These are phyloP conservation scores for Salvia miltiorrhiza DNA, from an alignment of 257 asterid species.

Conservation along the genomic window DNA sequence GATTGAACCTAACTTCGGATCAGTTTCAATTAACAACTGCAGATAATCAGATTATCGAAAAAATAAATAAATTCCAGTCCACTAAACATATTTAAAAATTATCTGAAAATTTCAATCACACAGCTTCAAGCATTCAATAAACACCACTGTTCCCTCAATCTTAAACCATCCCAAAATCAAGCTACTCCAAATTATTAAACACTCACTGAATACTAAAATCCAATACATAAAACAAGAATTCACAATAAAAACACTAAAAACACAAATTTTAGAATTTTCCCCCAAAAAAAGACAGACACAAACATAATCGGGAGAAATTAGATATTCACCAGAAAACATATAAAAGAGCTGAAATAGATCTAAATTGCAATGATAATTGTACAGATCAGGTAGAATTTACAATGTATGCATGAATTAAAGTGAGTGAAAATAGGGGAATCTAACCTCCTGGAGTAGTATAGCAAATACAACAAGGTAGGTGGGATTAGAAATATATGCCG, in stretches of 20 bases:
- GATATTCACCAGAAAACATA: constrained; percentile 18
- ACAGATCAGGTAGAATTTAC: constrained; percentile 7
- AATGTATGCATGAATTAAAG: constrained; percentile 19
- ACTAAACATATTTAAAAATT: neutral
- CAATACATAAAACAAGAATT: neutral
- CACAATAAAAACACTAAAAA: neutral
- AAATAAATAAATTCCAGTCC: neutral
- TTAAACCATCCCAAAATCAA: constrained; percentile 8
- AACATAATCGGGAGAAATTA: neutral
- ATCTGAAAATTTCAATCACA: constrained; percentile 12
- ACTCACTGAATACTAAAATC: neutral
- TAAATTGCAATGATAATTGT: neutral
- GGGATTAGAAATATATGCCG: constrained; percentile 21
- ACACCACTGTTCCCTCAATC: constrained; percentile 1
- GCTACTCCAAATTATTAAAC: neutral
- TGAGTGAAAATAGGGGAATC: neutral
- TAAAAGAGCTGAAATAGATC: constrained; percentile 13
- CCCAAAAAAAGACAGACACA: no score
- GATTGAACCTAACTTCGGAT: neutral
- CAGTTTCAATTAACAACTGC: neutral
- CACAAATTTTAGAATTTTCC: neutral
- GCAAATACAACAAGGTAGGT: constrained; percentile 22
- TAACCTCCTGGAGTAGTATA: constrained; percentile 18
- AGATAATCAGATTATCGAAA: neutral
- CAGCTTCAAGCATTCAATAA: neutral